Evolutionary conservation across 1,139 yeast genomes (phyloP), one percentile per base, ranked within the genome.

Genomic region (Blastobotrys illinoisensis): DNA sequence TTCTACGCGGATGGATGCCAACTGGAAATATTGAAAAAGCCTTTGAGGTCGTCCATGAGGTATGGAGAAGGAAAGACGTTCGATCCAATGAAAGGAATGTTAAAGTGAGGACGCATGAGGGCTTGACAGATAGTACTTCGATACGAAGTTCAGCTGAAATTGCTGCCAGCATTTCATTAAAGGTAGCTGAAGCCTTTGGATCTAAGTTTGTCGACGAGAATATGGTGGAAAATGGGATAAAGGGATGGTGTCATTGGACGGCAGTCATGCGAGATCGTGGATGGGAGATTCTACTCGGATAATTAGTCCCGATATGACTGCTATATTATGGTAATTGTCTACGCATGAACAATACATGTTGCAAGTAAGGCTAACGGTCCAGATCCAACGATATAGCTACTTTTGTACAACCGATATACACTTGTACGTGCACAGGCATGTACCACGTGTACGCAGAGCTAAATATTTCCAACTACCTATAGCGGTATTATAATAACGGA

Each of bases 201-300:
- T 44, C 43, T 13, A 14, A 2, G 4, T 26, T 36, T 46, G 28
- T 23, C 20, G 32, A 43, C 20, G 36, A 44, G 5, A 51, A 48
- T 21, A 16, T 32, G 6, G 62, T 67, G n/a, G 74, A 74, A 18
- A 75, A 72, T 46, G 76, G 74, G 1, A 72, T 82, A 46, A 73
- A 74, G 53, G 77, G 82, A 28, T 74, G 78, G 68, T 70, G 82
- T n/a, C 88, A 83, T 65, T 84, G 89, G 89, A 79, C 82, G 53
- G 71, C 79, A 0, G 81, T 84, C 11, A 84, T 83, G 88, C 79
- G 79, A 61, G 88, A 83, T 60, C 83, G 88, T 88, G 83, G 84
- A 0, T 83, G 88, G 88, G 88, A 84, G 65, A 83, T 84, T 13
- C 66, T 83, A 47, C 66, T 81, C 45, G 85, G 70, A 1, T 65